Evolutionary conservation across 2,329 filamentous ascomycete genomes (phyloP).

Genomic region (Metarhizium brunneum): DNA sequence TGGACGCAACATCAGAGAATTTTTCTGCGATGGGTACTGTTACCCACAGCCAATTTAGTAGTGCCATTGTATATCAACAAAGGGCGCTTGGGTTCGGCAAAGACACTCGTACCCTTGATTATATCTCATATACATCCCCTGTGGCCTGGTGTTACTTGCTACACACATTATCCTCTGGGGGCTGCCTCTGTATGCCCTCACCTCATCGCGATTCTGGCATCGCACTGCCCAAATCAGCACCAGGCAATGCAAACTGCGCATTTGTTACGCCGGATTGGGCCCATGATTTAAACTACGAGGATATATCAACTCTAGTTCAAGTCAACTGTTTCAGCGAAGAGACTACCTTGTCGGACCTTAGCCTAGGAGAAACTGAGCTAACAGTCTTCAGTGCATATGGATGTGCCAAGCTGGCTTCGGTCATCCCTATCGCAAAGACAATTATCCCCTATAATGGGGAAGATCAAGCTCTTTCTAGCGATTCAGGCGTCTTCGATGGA

Average conservation of each 20-base stretch:
- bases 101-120: background rate
- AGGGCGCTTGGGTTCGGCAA: background rate
- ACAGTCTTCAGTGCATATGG: background rate
- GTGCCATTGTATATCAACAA: slow-evolving; percentile 2
- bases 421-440: background rate
- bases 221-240: background rate
- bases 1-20: background rate
- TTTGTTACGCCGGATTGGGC: background rate
- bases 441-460: background rate
- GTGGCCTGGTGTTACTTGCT: slow-evolving; percentile 5
- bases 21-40: background rate
- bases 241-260: background rate
- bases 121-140: background rate
- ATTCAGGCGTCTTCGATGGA: background rate
- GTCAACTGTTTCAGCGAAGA: background rate
- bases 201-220: background rate
- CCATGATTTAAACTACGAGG: background rate
- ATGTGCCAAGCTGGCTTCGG: background rate
- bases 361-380: background rate
- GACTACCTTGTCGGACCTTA: background rate
- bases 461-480: background rate
- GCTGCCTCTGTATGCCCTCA: slow-evolving; percentile 4
- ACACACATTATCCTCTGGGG: slow-evolving; percentile 1
- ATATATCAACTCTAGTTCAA: background rate
- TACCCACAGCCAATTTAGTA: slow-evolving; percentile 3